Evolutionary conservation across 2,329 filamentous ascomycete species (phyloP).

Genomic region (Botrytis fabae): DNA sequence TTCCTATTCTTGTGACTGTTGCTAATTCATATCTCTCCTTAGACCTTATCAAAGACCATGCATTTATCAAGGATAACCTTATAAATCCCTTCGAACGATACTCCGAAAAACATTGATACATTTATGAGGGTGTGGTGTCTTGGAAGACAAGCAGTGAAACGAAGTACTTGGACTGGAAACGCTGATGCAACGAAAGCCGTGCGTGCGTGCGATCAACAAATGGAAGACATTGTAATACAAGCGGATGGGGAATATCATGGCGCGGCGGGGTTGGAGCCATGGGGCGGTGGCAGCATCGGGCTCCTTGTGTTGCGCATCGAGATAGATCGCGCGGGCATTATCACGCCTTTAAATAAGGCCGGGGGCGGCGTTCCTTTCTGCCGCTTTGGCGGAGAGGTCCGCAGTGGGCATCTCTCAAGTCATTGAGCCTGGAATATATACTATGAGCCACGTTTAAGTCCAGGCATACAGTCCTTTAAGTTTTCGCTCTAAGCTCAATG

Average conservation of each 20-base stretch:
- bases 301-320: not conserved
- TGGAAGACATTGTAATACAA: not conserved
- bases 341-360: not conserved
- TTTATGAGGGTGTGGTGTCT: not conserved
- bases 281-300: no score
- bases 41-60: not conserved
- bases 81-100: not conserved
- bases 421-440: not conserved
- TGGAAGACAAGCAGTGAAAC: not conserved
- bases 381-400: not conserved
- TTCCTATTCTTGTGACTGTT: not conserved
- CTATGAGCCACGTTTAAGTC: not conserved
- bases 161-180: no score
- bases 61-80: not conserved
- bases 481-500: not conserved
- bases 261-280: not conserved
- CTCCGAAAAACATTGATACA: not conserved
- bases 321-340: not conserved
- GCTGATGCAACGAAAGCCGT: no score
- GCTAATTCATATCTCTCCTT: not conserved
- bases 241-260: not conserved
- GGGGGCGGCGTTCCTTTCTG: no score
- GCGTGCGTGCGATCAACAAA: no score
- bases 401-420: not conserved
- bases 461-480: not conserved